A percentile compares a stretch with the other conserved stretches of the same genome.
phyloP scores from a whole-genome alignment of 2,329 filamentous ascomycete genomes.

The Elsinoe australis region DNA sequence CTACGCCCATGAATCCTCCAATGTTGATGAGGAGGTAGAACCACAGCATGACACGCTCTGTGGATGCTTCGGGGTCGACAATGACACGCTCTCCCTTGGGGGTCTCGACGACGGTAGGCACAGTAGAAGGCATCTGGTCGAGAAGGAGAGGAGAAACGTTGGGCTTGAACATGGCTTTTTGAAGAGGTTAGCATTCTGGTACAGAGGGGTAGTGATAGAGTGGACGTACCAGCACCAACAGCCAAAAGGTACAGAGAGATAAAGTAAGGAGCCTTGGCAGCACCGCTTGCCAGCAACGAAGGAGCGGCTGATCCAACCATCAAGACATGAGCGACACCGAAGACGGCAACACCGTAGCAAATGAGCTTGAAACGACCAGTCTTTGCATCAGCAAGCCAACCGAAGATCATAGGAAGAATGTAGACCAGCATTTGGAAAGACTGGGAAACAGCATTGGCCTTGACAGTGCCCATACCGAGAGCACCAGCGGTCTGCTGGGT shows the following conservation, averaged over 20 bases:
- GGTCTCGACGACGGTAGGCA: conserved; percentile 32
- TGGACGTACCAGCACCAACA: conserved; percentile 32
- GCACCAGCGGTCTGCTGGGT: conserved; percentile 45
- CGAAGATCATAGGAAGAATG: conserved; percentile 44
- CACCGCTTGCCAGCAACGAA: conserved; percentile 28
- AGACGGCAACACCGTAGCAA: conserved; percentile 34
- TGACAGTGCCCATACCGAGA: conserved; percentile 50
- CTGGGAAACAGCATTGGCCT: conserved; percentile 46
- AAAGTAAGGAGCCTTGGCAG: conserved; percentile 34
- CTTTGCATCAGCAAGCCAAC: conserved; percentile 40
- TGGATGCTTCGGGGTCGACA: conserved; percentile 40
- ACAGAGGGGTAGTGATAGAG: too few relatives aligned
- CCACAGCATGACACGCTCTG: conserved; percentile 46
- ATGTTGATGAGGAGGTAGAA: conserved; percentile 68
- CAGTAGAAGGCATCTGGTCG: conserved; percentile 38
- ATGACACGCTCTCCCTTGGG: conserved; percentile 38
- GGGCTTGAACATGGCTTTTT: conserved; percentile 63
- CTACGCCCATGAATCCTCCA: conserved; percentile 60
- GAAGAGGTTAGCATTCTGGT: too few relatives aligned
- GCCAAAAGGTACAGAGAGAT: conserved; percentile 37
- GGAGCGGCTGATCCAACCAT: conserved; percentile 26
- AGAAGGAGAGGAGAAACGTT: conserved; percentile 53
- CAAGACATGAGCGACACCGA: conserved; percentile 32
- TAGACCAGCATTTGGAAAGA: conserved; percentile 54
- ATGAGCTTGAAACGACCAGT: conserved; percentile 37